phyloP scores from a whole-genome alignment of 2,329 filamentous ascomycete genomes.

The Xylaria sp. region DNA sequence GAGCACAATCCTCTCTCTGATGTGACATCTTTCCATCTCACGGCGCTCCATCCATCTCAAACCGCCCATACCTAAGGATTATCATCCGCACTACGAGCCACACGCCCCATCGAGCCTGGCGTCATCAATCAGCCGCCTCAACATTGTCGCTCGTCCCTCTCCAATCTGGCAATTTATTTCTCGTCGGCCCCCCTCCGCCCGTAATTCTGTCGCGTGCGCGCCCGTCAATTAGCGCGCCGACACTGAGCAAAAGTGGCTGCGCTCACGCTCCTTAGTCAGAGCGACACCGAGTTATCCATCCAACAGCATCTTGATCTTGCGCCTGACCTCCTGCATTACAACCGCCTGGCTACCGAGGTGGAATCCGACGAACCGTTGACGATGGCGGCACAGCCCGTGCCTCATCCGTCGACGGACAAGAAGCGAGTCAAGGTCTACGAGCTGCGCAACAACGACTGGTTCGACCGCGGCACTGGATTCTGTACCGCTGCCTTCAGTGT shows the following conservation, averaged over 20 bases:
- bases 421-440: slow-evolving; percentile 98
- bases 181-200: slow-evolving; percentile 7
- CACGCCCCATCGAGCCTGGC: slow-evolving; percentile 24
- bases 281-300: slow-evolving; percentile 59
- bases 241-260: slow-evolving; percentile 52
- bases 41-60: not conserved
- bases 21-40: not conserved
- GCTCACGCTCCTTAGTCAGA: slow-evolving; percentile 57
- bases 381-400: slow-evolving; percentile 71
- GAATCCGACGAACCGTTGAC: slow-evolving; percentile 62
- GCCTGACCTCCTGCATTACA: slow-evolving; percentile 55
- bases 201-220: slow-evolving; percentile 35
- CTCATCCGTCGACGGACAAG: slow-evolving; percentile 68
- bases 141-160: slow-evolving; percentile 23
- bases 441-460: slow-evolving; percentile 98
- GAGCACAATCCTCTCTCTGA: not conserved
- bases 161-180: slow-evolving; percentile 12
- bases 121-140: slow-evolving; percentile 14
- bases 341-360: slow-evolving; percentile 53
- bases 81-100: slow-evolving; percentile 25
- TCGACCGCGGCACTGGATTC: slow-evolving; percentile 94
- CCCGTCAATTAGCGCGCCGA: slow-evolving; percentile 39
- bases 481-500: slow-evolving; percentile 77
- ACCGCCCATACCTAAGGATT: not conserved
- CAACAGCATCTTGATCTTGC: slow-evolving; percentile 63